These are phyloP conservation scores for Cladophialophora carrionii DNA, from an alignment of 2,329 filamentous ascomycete species.

Conservation along the genomic window DNA sequence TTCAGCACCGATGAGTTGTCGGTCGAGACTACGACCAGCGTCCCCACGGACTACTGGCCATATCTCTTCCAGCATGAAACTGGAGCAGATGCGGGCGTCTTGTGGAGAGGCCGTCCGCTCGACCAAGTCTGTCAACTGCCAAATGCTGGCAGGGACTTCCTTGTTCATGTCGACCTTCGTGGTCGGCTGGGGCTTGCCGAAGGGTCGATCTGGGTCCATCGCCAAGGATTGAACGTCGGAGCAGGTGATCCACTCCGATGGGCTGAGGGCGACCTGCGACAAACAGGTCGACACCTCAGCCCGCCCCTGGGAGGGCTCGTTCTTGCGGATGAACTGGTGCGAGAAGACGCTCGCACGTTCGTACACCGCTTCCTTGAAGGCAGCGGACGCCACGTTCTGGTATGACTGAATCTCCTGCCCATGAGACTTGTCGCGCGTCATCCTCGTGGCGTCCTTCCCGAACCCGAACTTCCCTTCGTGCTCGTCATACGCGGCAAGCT, in stretches of 20 bases:
- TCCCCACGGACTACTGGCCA: neutral
- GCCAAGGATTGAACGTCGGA: constrained; percentile 16
- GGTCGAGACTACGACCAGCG: neutral
- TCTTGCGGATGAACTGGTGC: constrained; percentile 28
- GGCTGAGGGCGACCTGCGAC: constrained; percentile 3
- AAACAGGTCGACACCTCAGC: neutral
- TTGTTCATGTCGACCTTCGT: neutral
- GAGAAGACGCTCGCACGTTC: constrained; percentile 30
- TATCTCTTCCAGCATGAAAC: constrained; percentile 8
- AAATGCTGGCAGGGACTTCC: constrained; percentile 1
- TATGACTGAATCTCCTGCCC: constrained; percentile 62
- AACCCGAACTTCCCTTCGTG: constrained; percentile 50
- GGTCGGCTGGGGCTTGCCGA: constrained; percentile 7
- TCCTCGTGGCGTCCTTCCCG: constrained; percentile 48
- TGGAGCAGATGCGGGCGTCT: constrained; percentile 16
- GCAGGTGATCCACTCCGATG: constrained; percentile 23
- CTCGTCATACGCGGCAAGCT: constrained; percentile 54
- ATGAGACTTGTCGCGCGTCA: constrained; percentile 51
- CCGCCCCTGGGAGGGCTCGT: constrained; percentile 7
- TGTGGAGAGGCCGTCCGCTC: constrained; percentile 11
- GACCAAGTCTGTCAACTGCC: constrained; percentile 3
- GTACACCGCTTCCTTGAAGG: constrained; percentile 26
- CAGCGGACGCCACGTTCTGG: constrained; percentile 53
- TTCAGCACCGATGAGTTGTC: neutral
- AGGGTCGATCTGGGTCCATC: constrained; percentile 10